Evolutionary conservation across 768 basidiomycete species (phyloP), one percentile per base, ranked within the genome.

Genomic region (Phanerodontia chrysosporium): DNA sequence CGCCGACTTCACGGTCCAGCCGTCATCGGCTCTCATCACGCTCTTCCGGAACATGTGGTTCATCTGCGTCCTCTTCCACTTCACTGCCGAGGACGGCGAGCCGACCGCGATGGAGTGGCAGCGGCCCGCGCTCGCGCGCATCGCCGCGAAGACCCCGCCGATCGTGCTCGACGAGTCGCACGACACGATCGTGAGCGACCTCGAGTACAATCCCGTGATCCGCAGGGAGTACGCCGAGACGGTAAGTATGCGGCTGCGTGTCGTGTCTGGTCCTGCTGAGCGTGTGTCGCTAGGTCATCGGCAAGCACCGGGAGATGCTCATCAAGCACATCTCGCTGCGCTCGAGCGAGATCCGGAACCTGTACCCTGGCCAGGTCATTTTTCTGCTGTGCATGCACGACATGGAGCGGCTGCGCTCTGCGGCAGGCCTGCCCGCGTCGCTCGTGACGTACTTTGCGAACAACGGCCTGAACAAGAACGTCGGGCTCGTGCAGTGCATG

Each of bases 31-130:
- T 24, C 69, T 92, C 13, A 84, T 89, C 12, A 76, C 84, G 4
- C 76, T 93, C 22, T 98, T 97, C 81, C 84, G 95, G 45, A 94
- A 92, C 67, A 80, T 95, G 74, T 99, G 96, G 96, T 94, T 95
- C 73, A 73, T 98, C 21, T 94, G 92, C 69, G 83, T 90, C 25
- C 81, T 96, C 16, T 94, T 96, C 66, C 83, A 87, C 22, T 90
- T 98, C 64, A 87, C 92, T 2, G 65, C 69, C 21, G 77, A 80
- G 32, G 78, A 79, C 30, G 77, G 75, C 22, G 84, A 85, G 46
- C 81, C 78, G 29, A 78, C 79, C 24, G 86, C 87, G 1, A 87
- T 89, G 82, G 83, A 86, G 45, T 92, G 92, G 89, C 81, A 92
- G 51, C 76, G 79, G 45, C 86, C 89, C 29, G 88, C 90, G 1